Base-by-base conservation (phyloP, 352 stramenopile genomes). In the Phytophthora nicotianae region DNA sequence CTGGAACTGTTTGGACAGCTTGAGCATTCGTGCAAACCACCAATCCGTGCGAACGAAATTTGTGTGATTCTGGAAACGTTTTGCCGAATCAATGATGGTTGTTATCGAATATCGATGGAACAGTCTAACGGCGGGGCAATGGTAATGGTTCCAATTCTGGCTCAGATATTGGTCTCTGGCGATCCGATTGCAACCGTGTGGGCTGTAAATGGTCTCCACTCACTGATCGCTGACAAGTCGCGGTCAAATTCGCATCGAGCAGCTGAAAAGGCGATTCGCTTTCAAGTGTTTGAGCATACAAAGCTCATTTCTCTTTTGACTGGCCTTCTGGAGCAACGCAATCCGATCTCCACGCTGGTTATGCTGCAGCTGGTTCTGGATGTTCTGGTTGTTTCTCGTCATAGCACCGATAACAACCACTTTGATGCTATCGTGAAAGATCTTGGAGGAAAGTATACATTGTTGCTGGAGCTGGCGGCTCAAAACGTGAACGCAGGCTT, bases 381-480 rank as follows among this genome's bases (percentile, higher is more conserved):
- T 64, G 70, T 88, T 5, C 53, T 89, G 4, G 62, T 88, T 20
- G 79, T 77, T 50, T 79, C 81, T 33, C 81, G 84, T 0, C 32
- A 80, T 11, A 85, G 65, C 35, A 95, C 86, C 1, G 75, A 95
- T 50, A 90, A 88, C 50, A 89, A 69, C 45, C 83, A 95, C 33
- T 95, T 93, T 35, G 71, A 90, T 51, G 61, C 58, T 7, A 83
- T 90, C n/a, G 58, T 91, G 40, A 90, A 89, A 64, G 69, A 72
- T 21, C 70, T 95, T 4, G 77, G 74, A 26, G 65, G 61, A 14
- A 86, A 83, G 20, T 77, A 86, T 50, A 29, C 45, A 9, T 29
- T 78, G 10, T 63, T 95, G 3, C 55, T 92, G 21, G 72, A 79
- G 7, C 52, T 93, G 16, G 77, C 72, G 3, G 72, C 68, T 29